Percentiles rank a stretch among this genome's conserved stretches.
Evolutionary conservation across 2,329 filamentous ascomycete genomes (phyloP).

Genomic region (Pyrenochaeta sp.): DNA sequence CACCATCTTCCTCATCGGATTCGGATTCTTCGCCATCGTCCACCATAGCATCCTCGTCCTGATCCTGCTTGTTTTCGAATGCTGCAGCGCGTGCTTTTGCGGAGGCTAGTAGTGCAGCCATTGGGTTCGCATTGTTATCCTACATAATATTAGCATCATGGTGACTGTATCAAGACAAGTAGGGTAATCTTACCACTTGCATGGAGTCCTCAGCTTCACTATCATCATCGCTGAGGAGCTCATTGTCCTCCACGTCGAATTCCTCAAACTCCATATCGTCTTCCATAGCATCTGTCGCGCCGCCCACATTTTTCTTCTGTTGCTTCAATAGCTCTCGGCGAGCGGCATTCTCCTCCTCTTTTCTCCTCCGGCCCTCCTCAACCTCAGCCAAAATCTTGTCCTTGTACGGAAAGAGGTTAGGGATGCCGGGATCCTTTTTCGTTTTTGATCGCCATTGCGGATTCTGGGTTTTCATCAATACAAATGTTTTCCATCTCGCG

Average conservation of each 20-base stretch:
- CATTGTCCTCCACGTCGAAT: conserved; percentile 61
- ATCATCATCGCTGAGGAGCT: conserved; percentile 56
- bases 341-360: conserved; percentile 75
- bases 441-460: conserved; percentile 94
- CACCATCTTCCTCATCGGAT: conserved; percentile 49
- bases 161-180: neutral
- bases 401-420: conserved; percentile 97
- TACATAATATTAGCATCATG: conserved; percentile 22
- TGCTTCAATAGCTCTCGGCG: conserved; percentile 72
- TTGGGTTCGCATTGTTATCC: conserved; percentile 80
- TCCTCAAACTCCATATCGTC: conserved; percentile 47
- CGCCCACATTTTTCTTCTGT: conserved; percentile 48
- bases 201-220: conserved; percentile 64
- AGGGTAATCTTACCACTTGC: conserved; percentile 55
- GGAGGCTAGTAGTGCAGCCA: conserved; percentile 89
- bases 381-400: conserved; percentile 94
- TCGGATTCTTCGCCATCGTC: conserved; percentile 64
- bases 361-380: conserved; percentile 82
- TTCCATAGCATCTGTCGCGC: conserved; percentile 43
- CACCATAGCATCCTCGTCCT: conserved; percentile 64
- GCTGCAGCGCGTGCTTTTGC: conserved; percentile 78
- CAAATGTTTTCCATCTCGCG: neutral
- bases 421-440: conserved; percentile 98
- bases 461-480: conserved; percentile 64
- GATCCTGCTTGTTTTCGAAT: conserved; percentile 71